phyloP scores from a whole-genome alignment of 1,139 yeast species.

The Hyphopichia wangnamkhiaoensis region DNA sequence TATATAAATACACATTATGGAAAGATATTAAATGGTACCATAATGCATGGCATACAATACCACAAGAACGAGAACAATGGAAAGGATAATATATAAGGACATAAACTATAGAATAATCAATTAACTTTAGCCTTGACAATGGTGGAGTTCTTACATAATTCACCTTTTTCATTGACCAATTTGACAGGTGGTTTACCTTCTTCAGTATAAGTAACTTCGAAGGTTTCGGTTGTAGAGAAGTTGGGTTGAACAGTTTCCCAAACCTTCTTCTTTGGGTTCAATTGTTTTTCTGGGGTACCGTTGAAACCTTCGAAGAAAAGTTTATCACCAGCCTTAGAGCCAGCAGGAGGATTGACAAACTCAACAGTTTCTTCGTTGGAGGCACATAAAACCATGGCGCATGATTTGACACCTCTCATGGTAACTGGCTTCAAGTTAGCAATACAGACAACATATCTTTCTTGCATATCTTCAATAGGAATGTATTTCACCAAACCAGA shows the following conservation, averaged over 20 bases:
- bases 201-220: slow-evolving; percentile 78
- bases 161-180: slow-evolving; percentile 77
- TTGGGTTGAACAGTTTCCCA: slow-evolving; percentile 95
- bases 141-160: slow-evolving; percentile 66
- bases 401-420: slow-evolving; percentile 85
- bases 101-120: slow-evolving; percentile 35
- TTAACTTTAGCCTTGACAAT: slow-evolving; percentile 73
- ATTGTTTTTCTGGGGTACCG: slow-evolving; percentile 85
- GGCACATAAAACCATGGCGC: slow-evolving; percentile 97
- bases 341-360: slow-evolving; percentile 92
- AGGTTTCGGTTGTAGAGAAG: slow-evolving; percentile 74
- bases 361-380: slow-evolving; percentile 71
- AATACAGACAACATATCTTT: slow-evolving; percentile 52
- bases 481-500: slow-evolving; percentile 70
- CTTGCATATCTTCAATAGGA: slow-evolving; percentile 47
- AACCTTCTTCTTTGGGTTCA: slow-evolving; percentile 97
- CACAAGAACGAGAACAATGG: too few relatives aligned
- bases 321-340: slow-evolving; percentile 95
- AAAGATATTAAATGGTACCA: too few relatives aligned
- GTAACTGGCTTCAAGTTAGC: slow-evolving; percentile 67
- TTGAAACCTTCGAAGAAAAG: slow-evolving; percentile 90
- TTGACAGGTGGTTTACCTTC: slow-evolving; percentile 79
- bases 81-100: too few relatives aligned
- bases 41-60: too few relatives aligned
- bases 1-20: too few relatives aligned